Evolutionary conservation across 306 rosid genomes (phyloP), one percentile per base, ranked within the genome.

Genomic region (Corylus heterophylla): DNA sequence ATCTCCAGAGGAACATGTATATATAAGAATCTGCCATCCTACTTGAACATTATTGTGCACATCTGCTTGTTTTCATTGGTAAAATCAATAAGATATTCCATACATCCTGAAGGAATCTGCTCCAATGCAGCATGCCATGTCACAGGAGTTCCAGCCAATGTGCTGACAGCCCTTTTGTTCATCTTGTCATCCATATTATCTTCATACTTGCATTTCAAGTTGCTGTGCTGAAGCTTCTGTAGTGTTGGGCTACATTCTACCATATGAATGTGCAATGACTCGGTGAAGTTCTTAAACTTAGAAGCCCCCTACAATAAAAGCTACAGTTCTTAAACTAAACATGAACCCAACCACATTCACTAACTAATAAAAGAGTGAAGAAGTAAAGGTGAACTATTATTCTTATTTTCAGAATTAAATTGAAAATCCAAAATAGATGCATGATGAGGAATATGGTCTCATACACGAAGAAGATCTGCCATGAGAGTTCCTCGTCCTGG

Each of bases 401-500:
- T 27, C 16, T 27, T 66, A 27, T 37, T 14, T 58, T 69, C 29
- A 59, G 27, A 71, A 44, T 59, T 47, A 54, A 68, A 76, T 17
- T 56, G 35, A 52, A 77, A 67, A 61, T 71, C 44, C 51, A 58
- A 69, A 12, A 50, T 51, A 62, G n/a, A 73, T 35, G 79, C 27
- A 76, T 4, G 59, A 73, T 7, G 0, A 79, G 66, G 49, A 71
- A 14, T 49, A 29, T 64, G 54, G 12, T 77, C 74, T 22, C 90
- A 66, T 90, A 93, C 99, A 3, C 88, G 92, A 77, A 95, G 97
- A 80, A 95, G 94, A 78, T 95, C 99, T 0, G 86, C 97, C 96
- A 93, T 91, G 12, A 95, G 98, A 59, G 98, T 93, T 82, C 99
- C 99, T 77, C 99, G 88, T 54, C 99, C 99, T 0, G 99, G 98